These are phyloP conservation scores for Polytrichum commune DNA, from an alignment of 225 moss, liverwort and hornwort species.

Conservation along the genomic window DNA sequence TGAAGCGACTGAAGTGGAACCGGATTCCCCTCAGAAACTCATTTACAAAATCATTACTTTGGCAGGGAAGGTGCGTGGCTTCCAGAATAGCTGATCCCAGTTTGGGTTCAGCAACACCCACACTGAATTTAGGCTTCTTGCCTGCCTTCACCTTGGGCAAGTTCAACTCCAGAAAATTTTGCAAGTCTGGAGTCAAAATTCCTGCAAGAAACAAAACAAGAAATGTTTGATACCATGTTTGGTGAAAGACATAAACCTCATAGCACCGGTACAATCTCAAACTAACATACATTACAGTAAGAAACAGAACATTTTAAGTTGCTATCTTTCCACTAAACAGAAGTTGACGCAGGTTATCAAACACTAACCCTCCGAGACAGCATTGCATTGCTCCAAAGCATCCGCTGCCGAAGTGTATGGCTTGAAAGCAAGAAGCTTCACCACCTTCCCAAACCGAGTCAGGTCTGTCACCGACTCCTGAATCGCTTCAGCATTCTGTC, in stretches of 20 bases:
- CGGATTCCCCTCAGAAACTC: constrained; percentile 88
- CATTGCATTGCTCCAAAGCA: constrained; percentile 87
- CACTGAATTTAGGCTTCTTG: constrained; percentile 72
- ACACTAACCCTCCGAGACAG: constrained; percentile 74
- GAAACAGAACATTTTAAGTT: no score
- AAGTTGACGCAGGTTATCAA: no score
- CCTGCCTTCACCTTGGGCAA: constrained; percentile 77
- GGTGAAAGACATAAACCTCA: no score
- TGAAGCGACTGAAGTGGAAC: constrained; percentile 79
- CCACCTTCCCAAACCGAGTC: constrained; percentile 79
- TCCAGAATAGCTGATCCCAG: constrained; percentile 85
- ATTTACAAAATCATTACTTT: constrained; percentile 78
- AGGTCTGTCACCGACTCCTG: constrained; percentile 87
- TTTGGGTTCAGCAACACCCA: constrained; percentile 87
- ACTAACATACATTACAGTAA: no score
- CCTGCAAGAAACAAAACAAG: constrained; percentile 37
- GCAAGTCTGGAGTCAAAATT: constrained; percentile 66
- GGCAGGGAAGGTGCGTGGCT: constrained; percentile 76
- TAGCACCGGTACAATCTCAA: no score
- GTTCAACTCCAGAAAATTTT: constrained; percentile 85
- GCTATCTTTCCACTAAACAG: no score
- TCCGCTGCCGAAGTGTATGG: constrained; percentile 88
- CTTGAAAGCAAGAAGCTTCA: constrained; percentile 73
- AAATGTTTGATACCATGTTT: background rate
- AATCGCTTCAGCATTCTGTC: constrained; percentile 80